Evolutionary conservation across 1,284 basidiomycete species (phyloP), one percentile per base, ranked within the genome.

Genomic region (Cystobasidiaceae sp.): DNA sequence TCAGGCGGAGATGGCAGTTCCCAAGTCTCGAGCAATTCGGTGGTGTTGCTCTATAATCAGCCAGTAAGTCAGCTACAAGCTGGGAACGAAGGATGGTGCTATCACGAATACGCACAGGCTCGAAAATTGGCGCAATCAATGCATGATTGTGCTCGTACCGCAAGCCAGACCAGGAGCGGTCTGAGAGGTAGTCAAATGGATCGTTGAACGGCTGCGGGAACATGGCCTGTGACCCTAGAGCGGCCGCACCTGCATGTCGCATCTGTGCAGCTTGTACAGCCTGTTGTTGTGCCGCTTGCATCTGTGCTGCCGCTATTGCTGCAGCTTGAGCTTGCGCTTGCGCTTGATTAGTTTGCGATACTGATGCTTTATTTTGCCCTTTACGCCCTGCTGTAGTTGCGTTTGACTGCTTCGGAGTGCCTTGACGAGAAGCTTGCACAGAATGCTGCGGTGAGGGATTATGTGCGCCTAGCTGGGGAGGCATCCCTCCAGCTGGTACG

Each of bases 131-230:
- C 21, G 61, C 39, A 7, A 64, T 33, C 11, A 49, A 41, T 27
- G 61, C 51, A 33, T 64, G 61, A 49, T 64, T 64, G 9, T 37
- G 39, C 45, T 64, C 61, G 33, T 64, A 64, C 32, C 61, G 39
- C 32, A 64, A 32, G 13, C 52, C 61, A 41, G 61, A 39, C 61
- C 61, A 64, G 1, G 61, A 64, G 25, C 61, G 34, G 11, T 52
- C 44, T 2, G 51, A 34, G 8, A 64, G 51, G 23, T 51, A 48
- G n/a, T 64, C 61, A 30, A 46, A 64, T n/a, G 61, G 61, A 44
- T 64, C 61, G 44, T 45, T 50, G 43, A 64, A 64, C n/a, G 34
- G 32, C 33, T 51, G 32, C 33, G 61, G 61, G 23, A 64, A 64
- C 33, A 30, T 46, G 28, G 51, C 21, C 17, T 37, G 39, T 4